phyloP scores from a whole-genome alignment of 345 rosid genomes.

The Schrenkiella parvula region DNA sequence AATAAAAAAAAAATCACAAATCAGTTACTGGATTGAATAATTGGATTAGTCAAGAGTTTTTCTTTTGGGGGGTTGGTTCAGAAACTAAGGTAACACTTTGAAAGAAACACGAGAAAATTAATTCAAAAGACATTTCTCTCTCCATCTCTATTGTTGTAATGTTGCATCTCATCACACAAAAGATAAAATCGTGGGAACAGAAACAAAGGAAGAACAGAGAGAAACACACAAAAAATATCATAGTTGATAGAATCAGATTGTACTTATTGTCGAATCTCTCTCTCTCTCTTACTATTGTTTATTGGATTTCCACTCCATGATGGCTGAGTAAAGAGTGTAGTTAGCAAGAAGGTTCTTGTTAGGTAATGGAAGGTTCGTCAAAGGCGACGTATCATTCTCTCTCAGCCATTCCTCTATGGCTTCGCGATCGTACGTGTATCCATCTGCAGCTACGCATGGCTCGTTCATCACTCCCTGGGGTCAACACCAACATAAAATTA shows the following conservation, averaged over 20 bases:
- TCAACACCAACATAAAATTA: not conserved
- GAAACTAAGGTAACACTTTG: not conserved
- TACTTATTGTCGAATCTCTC: not conserved
- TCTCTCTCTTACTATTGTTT: conserved; percentile 15
- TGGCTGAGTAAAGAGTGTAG: conserved; percentile 68
- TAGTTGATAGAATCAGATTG: not conserved
- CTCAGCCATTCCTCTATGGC: conserved; percentile 72
- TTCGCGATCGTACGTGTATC: conserved; percentile 66
- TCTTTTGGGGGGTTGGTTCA: not conserved
- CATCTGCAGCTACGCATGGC: conserved; percentile 90
- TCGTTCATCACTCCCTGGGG: conserved; percentile 77
- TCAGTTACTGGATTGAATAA: not conserved
- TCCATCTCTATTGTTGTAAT: not conserved
- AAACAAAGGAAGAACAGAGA: not conserved
- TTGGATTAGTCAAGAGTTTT: not conserved
- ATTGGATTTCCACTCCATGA: conserved; percentile 68
- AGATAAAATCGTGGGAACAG: not conserved
- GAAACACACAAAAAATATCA: not conserved
- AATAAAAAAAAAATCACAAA: not conserved
- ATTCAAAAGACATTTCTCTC: not conserved
- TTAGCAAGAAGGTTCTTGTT: conserved; percentile 66
- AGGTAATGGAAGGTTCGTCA: conserved; percentile 55
- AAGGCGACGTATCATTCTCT: conserved; percentile 57
- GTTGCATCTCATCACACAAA: conserved; percentile 23
- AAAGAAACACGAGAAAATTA: not conserved